Evolutionary conservation across 148 eudicot genomes (phyloP).

Genomic region (Vaccinium macrocarpon): DNA sequence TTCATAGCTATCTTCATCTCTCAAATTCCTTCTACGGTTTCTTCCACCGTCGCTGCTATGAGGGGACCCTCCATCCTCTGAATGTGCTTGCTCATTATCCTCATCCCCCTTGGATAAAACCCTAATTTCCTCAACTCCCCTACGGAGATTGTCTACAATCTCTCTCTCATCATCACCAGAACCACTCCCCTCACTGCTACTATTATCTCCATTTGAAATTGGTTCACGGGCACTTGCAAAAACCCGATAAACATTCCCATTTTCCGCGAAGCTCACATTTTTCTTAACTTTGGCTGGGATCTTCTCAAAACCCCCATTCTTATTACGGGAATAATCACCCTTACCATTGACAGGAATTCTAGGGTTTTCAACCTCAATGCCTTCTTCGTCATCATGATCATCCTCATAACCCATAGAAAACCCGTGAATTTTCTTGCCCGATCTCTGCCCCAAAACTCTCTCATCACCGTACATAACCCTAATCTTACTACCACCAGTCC

Average conservation of each 20-base stretch:
- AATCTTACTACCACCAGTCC: conserved; percentile 36
- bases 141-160: conserved; percentile 22
- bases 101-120: conserved; percentile 32
- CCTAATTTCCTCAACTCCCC: conserved; percentile 44
- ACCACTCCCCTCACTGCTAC: conserved; percentile 34
- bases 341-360: conserved; percentile 21
- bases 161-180: conserved; percentile 25
- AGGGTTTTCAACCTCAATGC: conserved; percentile 26
- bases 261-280: conserved; percentile 61
- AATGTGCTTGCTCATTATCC: conserved; percentile 41
- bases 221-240: conserved; percentile 19
- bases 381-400: conserved; percentile 45
- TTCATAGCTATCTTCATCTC: conserved; percentile 20
- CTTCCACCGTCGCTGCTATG: conserved; percentile 37
- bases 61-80: conserved; percentile 39
- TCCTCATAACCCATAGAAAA: conserved; percentile 36
- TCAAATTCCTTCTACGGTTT: conserved; percentile 22
- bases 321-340: conserved; percentile 19
- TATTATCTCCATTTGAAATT: conserved; percentile 23
- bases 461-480: conserved; percentile 27
- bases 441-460: conserved; percentile 33
- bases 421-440: conserved; percentile 45
- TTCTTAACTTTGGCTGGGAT: conserved; percentile 39
- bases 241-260: conserved; percentile 47
- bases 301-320: conserved; percentile 27